These are phyloP conservation scores for Grifola frondosa DNA, from an alignment of 1,284 basidiomycete genomes.

Conservation along the genomic window DNA sequence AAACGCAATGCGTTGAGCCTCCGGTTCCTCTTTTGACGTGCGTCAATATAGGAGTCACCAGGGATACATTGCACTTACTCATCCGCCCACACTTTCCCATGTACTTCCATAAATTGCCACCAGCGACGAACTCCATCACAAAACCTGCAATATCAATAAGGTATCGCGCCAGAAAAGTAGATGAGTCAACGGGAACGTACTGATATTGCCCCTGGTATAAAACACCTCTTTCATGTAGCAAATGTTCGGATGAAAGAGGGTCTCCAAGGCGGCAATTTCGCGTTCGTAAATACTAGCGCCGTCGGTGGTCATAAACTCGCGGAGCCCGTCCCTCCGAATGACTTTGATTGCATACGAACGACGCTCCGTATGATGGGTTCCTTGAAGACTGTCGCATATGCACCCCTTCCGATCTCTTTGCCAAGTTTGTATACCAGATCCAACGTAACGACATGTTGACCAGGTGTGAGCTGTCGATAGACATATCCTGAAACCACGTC, in stretches of 20 bases:
- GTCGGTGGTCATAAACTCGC: conserved; percentile 4
- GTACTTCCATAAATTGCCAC: conserved; percentile 50
- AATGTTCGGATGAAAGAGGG: conserved; percentile 76
- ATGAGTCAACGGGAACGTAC: conserved; percentile 43
- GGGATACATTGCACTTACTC: conserved; percentile 45
- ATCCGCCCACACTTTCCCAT: conserved; percentile 61
- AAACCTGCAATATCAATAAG: conserved; percentile 3
- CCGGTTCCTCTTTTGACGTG: conserved; percentile 55
- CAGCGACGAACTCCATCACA: conserved; percentile 14
- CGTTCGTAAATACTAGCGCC: conserved; percentile 33
- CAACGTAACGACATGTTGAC: conserved; percentile 46
- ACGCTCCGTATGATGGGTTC: conserved; percentile 54
- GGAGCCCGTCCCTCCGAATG: conserved; percentile 49
- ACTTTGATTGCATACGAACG: conserved; percentile 74
- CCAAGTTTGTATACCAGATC: conserved; percentile 63
- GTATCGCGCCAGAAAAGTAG: background rate
- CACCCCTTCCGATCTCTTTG: conserved; percentile 72
- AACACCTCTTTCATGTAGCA: conserved; percentile 81
- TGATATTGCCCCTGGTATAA: conserved; percentile 59
- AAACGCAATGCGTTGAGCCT: conserved; percentile 61
- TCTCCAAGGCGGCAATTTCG: conserved; percentile 78
- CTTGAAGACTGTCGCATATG: conserved; percentile 77
- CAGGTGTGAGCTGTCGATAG: conserved; percentile 50
- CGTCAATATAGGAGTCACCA: background rate
- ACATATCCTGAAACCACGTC: conserved; percentile 54